Evolutionary conservation across 2,329 filamentous ascomycete genomes (phyloP).

Genomic region (Fusarium chlamydosporum): DNA sequence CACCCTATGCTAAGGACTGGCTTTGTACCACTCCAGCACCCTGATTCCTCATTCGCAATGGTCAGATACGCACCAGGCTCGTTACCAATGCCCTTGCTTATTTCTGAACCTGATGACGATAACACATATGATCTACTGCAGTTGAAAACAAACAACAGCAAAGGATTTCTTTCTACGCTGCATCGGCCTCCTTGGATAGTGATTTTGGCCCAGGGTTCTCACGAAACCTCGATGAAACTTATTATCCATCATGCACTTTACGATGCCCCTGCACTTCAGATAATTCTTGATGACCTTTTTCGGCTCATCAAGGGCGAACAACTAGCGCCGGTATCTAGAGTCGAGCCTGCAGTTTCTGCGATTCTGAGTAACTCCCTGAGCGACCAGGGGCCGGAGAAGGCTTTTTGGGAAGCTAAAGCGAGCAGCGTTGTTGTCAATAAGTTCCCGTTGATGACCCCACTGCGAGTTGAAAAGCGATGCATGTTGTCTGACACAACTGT

Average conservation of each 20-base stretch:
- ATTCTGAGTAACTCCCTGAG: constrained; percentile 57
- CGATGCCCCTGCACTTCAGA: constrained; percentile 80
- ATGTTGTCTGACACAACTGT: constrained; percentile 54
- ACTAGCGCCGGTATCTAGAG: constrained; percentile 27
- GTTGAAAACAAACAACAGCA: constrained; percentile 57
- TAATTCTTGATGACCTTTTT: constrained; percentile 73
- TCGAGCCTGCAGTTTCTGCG: constrained; percentile 58
- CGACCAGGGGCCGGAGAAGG: constrained; percentile 55
- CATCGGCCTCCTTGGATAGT: constrained; percentile 75
- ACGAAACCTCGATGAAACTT: constrained; percentile 58
- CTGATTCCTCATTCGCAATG: constrained; percentile 79
- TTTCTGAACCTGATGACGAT: not conserved
- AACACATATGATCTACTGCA: constrained; percentile 51
- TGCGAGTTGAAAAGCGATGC: constrained; percentile 58
- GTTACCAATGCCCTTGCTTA: constrained; percentile 30
- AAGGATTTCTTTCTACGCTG: constrained; percentile 59
- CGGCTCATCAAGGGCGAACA: constrained; percentile 46
- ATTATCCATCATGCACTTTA: constrained; percentile 85
- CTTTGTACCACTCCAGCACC: constrained; percentile 74
- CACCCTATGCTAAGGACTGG: constrained; percentile 84
- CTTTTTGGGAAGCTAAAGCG: constrained; percentile 75
- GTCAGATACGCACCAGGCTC: constrained; percentile 65
- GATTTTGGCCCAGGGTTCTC: constrained; percentile 58
- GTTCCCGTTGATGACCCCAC: constrained; percentile 83
- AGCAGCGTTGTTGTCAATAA: constrained; percentile 70